These are phyloP conservation scores for Fusarium gaditjirri DNA, from an alignment of 2,329 filamentous ascomycete species.

Conservation along the genomic window DNA sequence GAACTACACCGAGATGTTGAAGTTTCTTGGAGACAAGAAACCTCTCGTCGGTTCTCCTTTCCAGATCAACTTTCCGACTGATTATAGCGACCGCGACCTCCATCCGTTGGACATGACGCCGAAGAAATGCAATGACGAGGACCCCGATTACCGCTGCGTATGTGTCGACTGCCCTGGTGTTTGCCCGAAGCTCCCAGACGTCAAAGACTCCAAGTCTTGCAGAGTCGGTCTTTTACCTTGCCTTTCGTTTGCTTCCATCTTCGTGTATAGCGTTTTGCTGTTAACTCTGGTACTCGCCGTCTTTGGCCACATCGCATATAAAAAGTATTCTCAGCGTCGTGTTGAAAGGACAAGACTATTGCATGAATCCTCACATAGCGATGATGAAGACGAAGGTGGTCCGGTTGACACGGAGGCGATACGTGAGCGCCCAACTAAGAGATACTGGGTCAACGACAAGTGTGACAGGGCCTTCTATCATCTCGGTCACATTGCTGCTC, in stretches of 20 bases:
- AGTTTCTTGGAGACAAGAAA: slow-evolving; percentile 94
- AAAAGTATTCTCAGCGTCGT: slow-evolving; percentile 76
- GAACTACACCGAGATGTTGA: slow-evolving; percentile 86
- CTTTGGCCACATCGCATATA: slow-evolving; percentile 80
- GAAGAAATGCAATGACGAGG: slow-evolving; percentile 89
- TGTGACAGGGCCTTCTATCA: slow-evolving; percentile 83
- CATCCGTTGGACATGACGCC: slow-evolving; percentile 74
- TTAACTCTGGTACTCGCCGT: slow-evolving; percentile 73
- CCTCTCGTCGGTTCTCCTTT: slow-evolving; percentile 87
- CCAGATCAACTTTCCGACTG: slow-evolving; percentile 90
- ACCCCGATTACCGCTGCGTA: slow-evolving; percentile 87
- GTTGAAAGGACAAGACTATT: slow-evolving; percentile 87
- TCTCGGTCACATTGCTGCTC: slow-evolving; percentile 82
- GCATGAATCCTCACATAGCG: slow-evolving; percentile 83
- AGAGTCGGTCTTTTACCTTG: slow-evolving; percentile 90
- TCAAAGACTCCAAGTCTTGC: slow-evolving; percentile 77
- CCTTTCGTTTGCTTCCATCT: slow-evolving; percentile 89
- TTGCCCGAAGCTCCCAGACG: slow-evolving; percentile 82
- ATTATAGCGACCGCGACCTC: slow-evolving; percentile 76
- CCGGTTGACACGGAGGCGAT: slow-evolving; percentile 77
- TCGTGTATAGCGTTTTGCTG: slow-evolving; percentile 83
- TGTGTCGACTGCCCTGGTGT: slow-evolving; percentile 92
- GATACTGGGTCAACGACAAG: slow-evolving; percentile 85
- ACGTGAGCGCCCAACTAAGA: slow-evolving; percentile 79
- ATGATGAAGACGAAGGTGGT: slow-evolving; percentile 94